phyloP scores from a whole-genome alignment of 2,329 filamentous ascomycete species.

The Cytospora piceicola region DNA sequence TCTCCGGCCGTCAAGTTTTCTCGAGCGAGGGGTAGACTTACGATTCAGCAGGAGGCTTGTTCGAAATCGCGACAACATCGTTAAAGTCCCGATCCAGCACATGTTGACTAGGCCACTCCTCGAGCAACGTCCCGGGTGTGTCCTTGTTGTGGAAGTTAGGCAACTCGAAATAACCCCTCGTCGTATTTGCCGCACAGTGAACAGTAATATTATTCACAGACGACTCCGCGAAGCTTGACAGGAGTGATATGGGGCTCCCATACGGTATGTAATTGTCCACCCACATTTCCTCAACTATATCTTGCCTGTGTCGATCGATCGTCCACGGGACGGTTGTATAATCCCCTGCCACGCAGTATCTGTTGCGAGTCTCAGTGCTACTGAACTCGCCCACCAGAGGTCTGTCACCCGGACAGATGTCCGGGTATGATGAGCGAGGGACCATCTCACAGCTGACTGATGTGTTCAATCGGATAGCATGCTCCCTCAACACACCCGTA shows the following conservation, averaged over 20 bases:
- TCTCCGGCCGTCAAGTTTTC: neutral
- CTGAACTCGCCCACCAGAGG: conserved; percentile 12
- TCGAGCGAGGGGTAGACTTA: neutral
- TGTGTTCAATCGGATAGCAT: conserved; percentile 18
- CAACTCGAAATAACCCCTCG: conserved; percentile 19
- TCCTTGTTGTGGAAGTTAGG: conserved; percentile 11
- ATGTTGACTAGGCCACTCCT: conserved; percentile 16
- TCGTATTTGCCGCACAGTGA: conserved; percentile 14
- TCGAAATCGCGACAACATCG: conserved; percentile 8
- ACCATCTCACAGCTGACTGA: conserved; percentile 11
- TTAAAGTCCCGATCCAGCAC: conserved; percentile 12
- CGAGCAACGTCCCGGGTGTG: conserved; percentile 2
- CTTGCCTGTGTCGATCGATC: conserved; percentile 10
- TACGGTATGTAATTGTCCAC: conserved; percentile 20
- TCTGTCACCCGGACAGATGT: neutral
- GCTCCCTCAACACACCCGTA: conserved; percentile 13
- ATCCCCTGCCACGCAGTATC: conserved; percentile 16
- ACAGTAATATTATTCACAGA: conserved; percentile 10
- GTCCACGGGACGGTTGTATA: conserved; percentile 8
- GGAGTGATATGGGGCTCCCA: conserved; percentile 5
- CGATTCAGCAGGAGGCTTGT: conserved; percentile 15
- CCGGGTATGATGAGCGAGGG: conserved; percentile 10
- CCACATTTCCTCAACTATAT: conserved; percentile 14
- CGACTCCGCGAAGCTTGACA: neutral
- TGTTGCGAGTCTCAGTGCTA: conserved; percentile 10